phyloP scores from a whole-genome alignment of 148 eudicot species.

The Dysphania ambrosioides region DNA sequence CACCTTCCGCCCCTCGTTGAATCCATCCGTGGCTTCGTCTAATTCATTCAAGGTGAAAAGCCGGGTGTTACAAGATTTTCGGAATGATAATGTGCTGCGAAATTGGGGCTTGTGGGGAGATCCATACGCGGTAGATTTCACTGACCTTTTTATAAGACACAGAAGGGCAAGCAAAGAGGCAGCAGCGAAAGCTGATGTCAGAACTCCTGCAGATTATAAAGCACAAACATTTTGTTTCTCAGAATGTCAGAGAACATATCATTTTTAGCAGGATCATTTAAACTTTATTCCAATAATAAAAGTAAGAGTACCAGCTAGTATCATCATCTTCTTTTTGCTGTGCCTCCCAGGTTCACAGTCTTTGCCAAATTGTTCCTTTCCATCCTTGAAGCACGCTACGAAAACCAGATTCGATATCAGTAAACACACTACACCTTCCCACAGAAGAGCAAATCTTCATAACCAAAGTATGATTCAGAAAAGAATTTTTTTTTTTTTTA shows the following conservation, averaged over 20 bases:
- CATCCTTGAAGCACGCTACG: conserved; percentile 64
- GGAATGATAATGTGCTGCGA: conserved; percentile 41
- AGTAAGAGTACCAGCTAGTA: conserved; percentile 49
- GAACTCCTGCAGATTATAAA: conserved; percentile 45
- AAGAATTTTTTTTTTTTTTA: too few relatives aligned
- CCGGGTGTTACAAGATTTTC: conserved; percentile 49
- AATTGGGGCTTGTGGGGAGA: conserved; percentile 33
- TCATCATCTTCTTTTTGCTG: conserved; percentile 34
- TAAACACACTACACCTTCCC: not conserved
- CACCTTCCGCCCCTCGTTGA: conserved; percentile 42
- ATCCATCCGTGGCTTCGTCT: conserved; percentile 73
- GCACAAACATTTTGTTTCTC: not conserved
- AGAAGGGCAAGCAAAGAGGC: conserved; percentile 45
- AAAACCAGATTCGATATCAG: conserved; percentile 9
- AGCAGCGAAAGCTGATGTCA: conserved; percentile 39
- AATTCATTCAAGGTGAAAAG: conserved; percentile 64
- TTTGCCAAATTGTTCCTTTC: conserved; percentile 45
- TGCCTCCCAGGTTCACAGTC: conserved; percentile 44
- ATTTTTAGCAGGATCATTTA: not conserved
- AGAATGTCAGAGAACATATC: not conserved
- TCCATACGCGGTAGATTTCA: conserved; percentile 29
- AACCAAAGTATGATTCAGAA: not conserved
- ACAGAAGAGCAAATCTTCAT: not conserved
- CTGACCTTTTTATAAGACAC: conserved; percentile 48
- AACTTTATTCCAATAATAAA: not conserved